These are phyloP conservation scores for Otatea glauca DNA, from an alignment of 176 grass and related monocot species.

Conservation along the genomic window DNA sequence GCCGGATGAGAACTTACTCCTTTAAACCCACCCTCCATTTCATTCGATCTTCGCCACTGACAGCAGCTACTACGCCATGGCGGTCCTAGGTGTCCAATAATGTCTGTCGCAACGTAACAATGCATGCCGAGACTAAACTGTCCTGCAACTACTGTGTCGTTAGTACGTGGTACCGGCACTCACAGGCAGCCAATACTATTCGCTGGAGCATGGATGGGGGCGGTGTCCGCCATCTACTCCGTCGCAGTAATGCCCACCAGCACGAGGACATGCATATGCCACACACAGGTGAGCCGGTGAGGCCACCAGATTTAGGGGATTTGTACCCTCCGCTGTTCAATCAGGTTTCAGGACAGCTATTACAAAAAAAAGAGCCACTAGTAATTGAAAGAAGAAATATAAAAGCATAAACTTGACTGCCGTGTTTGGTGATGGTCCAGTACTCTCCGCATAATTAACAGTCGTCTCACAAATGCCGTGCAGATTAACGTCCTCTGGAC, in stretches of 20 bases:
- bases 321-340: neutral
- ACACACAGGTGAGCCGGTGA: neutral
- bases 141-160: neutral
- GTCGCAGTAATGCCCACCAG: neutral
- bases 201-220: neutral
- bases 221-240: neutral
- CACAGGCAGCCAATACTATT: neutral
- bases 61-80: neutral
- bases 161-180: neutral
- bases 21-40: no score
- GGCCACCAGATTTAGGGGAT: neutral
- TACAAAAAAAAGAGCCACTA: neutral
- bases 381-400: no score
- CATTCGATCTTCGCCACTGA: no score
- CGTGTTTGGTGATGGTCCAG: no score
- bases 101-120: neutral
- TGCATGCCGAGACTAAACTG: neutral
- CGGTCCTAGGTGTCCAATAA: conserved; percentile 23
- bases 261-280: neutral
- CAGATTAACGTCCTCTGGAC: neutral
- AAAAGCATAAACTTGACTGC: no score
- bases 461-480: no score
- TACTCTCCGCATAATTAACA: no score
- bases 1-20: no score
- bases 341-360: neutral